Evolutionary conservation across 2,329 filamentous ascomycete species (phyloP).

Genomic region (Botrytis medusae): DNA sequence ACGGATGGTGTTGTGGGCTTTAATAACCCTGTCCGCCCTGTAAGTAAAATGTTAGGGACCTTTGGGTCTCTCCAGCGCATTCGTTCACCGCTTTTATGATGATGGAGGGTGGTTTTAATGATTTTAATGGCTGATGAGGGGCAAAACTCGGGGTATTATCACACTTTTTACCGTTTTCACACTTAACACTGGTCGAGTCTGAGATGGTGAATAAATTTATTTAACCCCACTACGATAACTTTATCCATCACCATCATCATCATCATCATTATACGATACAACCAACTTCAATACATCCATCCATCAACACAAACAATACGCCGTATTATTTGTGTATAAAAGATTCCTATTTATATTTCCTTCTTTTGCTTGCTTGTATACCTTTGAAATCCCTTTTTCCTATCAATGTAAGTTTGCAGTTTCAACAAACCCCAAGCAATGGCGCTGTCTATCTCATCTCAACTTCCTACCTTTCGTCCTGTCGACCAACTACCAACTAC

Average conservation of each 20-base stretch:
- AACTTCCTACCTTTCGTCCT: not conserved
- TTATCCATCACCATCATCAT: not conserved
- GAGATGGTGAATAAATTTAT: not conserved
- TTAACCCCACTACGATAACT: not conserved
- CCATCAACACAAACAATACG: not conserved
- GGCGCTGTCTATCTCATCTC: not conserved
- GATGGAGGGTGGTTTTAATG: not conserved
- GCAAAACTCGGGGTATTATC: not conserved
- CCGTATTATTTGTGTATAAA: not conserved
- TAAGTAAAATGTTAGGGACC: not conserved
- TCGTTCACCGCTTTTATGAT: constrained; percentile 7
- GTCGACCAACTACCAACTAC: not conserved
- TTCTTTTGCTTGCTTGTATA: not conserved
- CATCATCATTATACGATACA: not conserved
- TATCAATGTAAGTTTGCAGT: not conserved
- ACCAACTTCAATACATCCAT: not conserved
- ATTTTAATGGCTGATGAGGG: not conserved
- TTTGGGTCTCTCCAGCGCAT: not conserved
- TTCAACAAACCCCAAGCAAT: not conserved
- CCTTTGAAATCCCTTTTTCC: not conserved
- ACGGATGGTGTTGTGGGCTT: constrained; percentile 9
- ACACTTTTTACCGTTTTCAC: not conserved
- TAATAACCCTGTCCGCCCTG: not conserved
- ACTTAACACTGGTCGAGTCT: no score
- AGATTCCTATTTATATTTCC: not conserved